A percentile compares a stretch with the other conserved stretches of the same genome.
These are phyloP conservation scores for Rugosomyces carneus DNA, from an alignment of 1,284 basidiomycete genomes.

Conservation along the genomic window DNA sequence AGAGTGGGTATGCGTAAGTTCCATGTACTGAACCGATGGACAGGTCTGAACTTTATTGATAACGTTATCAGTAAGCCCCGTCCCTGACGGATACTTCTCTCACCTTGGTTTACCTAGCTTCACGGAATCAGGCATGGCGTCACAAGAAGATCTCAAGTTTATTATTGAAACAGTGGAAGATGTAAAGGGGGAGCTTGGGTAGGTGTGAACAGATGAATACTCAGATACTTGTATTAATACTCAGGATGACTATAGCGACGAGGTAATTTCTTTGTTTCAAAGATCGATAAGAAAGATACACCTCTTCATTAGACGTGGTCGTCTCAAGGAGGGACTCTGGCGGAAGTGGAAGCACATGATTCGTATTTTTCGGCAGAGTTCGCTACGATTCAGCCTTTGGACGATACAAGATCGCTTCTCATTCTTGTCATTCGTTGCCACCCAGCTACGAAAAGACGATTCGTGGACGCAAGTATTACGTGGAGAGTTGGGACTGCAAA, in stretches of 20 bases:
- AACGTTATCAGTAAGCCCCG: not conserved
- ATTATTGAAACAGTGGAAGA: slow-evolving; percentile 6
- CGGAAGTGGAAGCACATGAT: slow-evolving; percentile 3
- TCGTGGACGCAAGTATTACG: slow-evolving; percentile 4
- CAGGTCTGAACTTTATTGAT: not conserved
- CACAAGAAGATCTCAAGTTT: not conserved
- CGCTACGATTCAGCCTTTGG: slow-evolving; percentile 5
- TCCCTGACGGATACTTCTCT: not conserved
- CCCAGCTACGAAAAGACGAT: slow-evolving; percentile 1
- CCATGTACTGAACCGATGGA: not conserved
- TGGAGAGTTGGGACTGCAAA: not conserved
- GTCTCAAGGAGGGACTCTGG: not conserved
- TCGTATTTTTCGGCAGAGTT: slow-evolving; percentile 8
- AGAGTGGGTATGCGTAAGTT: not conserved
- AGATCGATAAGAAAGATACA: not conserved
- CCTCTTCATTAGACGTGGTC: not conserved
- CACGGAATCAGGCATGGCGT: not conserved
- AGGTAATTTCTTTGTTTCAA: not conserved
- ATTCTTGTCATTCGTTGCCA: slow-evolving; percentile 6
- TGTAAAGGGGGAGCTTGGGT: not conserved
- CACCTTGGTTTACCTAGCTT: not conserved
- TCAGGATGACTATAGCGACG: not conserved
- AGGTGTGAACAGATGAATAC: not conserved
- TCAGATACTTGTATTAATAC: no score
- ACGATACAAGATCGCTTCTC: not conserved